Percentiles rank a stretch among this genome's conserved stretches.
Conservation (phyloP, 2,329 filamentous ascomycete genomes). For the Ramichloridium luteum region DNA sequence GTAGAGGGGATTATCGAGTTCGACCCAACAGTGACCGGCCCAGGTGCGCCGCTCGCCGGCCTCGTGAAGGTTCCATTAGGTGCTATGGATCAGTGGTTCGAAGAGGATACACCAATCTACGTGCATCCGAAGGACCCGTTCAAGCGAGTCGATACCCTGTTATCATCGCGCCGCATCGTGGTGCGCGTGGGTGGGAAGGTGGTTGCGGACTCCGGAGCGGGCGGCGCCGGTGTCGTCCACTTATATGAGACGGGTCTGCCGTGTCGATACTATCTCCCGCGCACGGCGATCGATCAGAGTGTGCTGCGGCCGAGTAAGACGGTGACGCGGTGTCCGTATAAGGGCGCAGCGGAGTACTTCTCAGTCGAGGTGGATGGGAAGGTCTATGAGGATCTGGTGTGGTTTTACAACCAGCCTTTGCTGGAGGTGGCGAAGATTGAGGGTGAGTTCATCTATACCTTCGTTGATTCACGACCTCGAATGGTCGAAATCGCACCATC, state of each 20-base stretch:
- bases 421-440: slow-evolving; percentile 44
- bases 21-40: slow-evolving; percentile 8
- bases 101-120: slow-evolving; percentile 48
- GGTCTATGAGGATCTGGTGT: slow-evolving; percentile 41
- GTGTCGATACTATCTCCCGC: slow-evolving; percentile 47
- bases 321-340: slow-evolving; percentile 52
- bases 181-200: slow-evolving; percentile 37
- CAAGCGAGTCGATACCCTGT: slow-evolving; percentile 50
- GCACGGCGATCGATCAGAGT: slow-evolving; percentile 37
- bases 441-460: slow-evolving; percentile 23
- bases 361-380: slow-evolving; percentile 37
- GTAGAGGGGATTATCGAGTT: slow-evolving; percentile 15
- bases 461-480: not conserved
- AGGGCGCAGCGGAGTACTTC: slow-evolving; percentile 54
- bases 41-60: slow-evolving; percentile 8
- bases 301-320: slow-evolving; percentile 40
- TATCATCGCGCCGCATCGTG: slow-evolving; percentile 41
- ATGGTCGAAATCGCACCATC: no score
- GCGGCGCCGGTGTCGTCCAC: slow-evolving; percentile 33
- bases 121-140: slow-evolving; percentile 57
- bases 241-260: slow-evolving; percentile 50
- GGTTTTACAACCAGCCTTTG: slow-evolving; percentile 50
- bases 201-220: slow-evolving; percentile 35
- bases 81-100: slow-evolving; percentile 36
- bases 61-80: slow-evolving; percentile 20